These are phyloP conservation scores for Gaeumannomyces tritici DNA, from an alignment of 2,329 filamentous ascomycete genomes.

Conservation along the genomic window DNA sequence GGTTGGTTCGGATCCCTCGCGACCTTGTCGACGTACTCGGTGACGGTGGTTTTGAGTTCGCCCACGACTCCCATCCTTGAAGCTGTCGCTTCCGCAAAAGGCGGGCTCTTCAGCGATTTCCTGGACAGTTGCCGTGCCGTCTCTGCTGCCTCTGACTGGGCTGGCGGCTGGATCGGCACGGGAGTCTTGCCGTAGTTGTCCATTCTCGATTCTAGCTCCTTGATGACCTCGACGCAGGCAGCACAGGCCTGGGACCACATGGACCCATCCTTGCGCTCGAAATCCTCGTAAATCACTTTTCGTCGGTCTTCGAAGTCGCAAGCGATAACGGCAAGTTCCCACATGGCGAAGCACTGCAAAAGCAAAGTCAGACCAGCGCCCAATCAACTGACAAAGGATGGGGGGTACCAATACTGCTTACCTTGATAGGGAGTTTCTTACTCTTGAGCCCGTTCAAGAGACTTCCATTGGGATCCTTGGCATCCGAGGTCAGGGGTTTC, in stretches of 20 bases:
- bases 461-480: constrained; percentile 86
- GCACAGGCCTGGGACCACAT: constrained; percentile 73
- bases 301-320: constrained; percentile 65
- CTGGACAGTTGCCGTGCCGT: constrained; percentile 15
- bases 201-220: constrained; percentile 58
- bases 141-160: constrained; percentile 4
- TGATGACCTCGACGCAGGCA: constrained; percentile 60
- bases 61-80: background rate
- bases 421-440: constrained; percentile 69
- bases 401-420: background rate
- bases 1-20: constrained; percentile 37
- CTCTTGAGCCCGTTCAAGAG: constrained; percentile 74
- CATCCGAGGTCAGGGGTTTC: constrained; percentile 73
- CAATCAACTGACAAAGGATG: too few species aligned
- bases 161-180: constrained; percentile 15
- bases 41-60: constrained; percentile 18
- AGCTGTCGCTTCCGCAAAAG: constrained; percentile 23
- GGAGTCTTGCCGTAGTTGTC: constrained; percentile 45
- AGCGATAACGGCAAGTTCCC: constrained; percentile 79
- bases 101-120: constrained; percentile 22
- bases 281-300: constrained; percentile 75
- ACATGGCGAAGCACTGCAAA: constrained; percentile 70
- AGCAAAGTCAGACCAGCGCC: constrained; percentile 9
- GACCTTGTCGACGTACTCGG: constrained; percentile 33
- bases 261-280: constrained; percentile 70